Base-by-base conservation (phyloP, 805 yeast genomes). In the Wickerhamiella domercqiae region DNA sequence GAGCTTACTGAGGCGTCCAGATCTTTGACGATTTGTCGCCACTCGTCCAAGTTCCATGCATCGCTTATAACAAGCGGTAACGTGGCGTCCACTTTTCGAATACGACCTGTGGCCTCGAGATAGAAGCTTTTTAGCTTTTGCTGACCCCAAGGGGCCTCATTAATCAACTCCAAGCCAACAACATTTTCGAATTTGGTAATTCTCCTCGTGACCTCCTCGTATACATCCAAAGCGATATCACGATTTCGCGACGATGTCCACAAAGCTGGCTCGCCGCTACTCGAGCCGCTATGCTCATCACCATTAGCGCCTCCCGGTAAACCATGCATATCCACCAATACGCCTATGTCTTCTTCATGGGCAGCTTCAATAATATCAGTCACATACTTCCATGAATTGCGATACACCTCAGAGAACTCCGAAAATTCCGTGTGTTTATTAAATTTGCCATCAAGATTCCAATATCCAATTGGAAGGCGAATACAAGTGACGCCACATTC, bases 221-320 rank as follows among this genome's bases (percentile, higher is more conserved):
- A 54, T 31, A 71, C 59, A 0, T 68, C 65, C 13, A 72, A 50
- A 7, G 77, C 70, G 21, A 63, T 50, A 7, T 64, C 50, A 20
- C 63, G 50, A 25, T 56, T 47, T 32, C 39, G 30, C 17, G 47
- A 25, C 32, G 61, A 54, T 29, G 46, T 50, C 86, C 93, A 83
- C 48, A 82, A 76, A 7, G 65, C 78, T 2, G 87, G 73, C 31
- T 61, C 52, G 2, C 67, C 67, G 33, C 74, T 61, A 37, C 59
- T 39, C 36, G 73, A 75, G 7, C 97, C 97, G 47, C 87, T 74
- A 55, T 86, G 96, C 35, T 76, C 81, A 22, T 75, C 78, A 1
- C 73, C 68, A 51, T 90, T 87, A 18, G 96, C 96, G 26, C 96
- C 96, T 11, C 82, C 83, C 3, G 96, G 96, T 7, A 87, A 57